A percentile compares a stretch with the other conserved stretches of the same genome.
These are phyloP conservation scores for Pseudocohnilembus persalinus DNA, from an alignment of 169 alveolate genomes.

Conservation along the genomic window DNA sequence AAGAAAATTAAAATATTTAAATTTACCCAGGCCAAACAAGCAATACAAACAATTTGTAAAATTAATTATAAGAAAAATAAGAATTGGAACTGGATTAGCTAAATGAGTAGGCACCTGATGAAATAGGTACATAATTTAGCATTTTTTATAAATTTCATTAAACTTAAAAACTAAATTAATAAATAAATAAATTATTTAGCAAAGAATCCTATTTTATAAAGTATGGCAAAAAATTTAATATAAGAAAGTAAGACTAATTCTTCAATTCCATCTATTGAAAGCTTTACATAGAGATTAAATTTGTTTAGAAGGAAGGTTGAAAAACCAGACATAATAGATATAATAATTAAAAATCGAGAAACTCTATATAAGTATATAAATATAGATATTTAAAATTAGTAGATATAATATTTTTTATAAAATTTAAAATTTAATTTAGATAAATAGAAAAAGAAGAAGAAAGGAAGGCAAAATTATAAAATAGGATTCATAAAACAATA, in stretches of 20 bases:
- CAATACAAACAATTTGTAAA: no score
- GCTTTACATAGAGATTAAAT: constrained; percentile 39
- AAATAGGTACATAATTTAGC: no score
- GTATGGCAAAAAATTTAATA: constrained; percentile 35
- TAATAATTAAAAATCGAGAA: constrained; percentile 36
- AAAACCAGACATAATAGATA: constrained; percentile 38
- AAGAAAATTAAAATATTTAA: no score
- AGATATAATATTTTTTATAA: no score
- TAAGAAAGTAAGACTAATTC: constrained; percentile 30
- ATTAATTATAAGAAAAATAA: no score
- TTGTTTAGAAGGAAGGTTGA: constrained; percentile 32
- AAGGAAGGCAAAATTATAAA: constrained; percentile 34
- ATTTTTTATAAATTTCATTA: no score
- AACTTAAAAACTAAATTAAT: constrained; percentile 6
- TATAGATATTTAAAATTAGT: background rate
- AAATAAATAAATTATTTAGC: constrained; percentile 1
- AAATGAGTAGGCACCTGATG: no score
- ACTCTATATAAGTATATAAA: constrained; percentile 4
- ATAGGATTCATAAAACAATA: constrained; percentile 47
- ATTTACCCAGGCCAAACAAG: no score
- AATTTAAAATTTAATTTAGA: background rate
- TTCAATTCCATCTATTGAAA: constrained; percentile 38
- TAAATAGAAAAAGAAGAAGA: constrained; percentile 43
- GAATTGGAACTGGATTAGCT: no score
- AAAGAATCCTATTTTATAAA: constrained; percentile 27